Evolutionary conservation across 192 early-diverging fungal species (phyloP), one percentile per base, ranked within the genome.

Genomic region (Podila clonocystis): DNA sequence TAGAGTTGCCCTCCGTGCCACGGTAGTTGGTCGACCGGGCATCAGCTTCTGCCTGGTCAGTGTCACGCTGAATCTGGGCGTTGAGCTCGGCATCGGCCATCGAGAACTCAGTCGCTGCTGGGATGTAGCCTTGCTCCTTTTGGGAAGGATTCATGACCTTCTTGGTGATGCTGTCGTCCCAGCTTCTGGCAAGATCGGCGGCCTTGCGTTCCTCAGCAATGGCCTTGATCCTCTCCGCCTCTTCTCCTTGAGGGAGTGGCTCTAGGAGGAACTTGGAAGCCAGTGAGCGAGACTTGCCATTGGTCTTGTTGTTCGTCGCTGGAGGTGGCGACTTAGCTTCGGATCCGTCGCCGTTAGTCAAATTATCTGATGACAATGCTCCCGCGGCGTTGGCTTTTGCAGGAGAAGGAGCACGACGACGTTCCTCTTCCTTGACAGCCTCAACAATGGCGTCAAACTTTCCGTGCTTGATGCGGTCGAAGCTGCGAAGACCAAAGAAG

Each of bases 401-500:
- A 17, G 50, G 26, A 9, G 45, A 34, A 20, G 45, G 50, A 20
- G 31, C 24, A 5, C 62, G 52, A 22, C 52, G 52, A 8, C 13
- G 13, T 45, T 76, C 77, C 5, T 71, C 77, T 17, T 80, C 77
- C 33, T 67, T 68, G 48, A 80, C 65, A 17, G 77, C 77, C 49
- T 80, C 77, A 1, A 80, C 70, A 28, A 80, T 80, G 12, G 77
- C 77, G 59, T 80, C 77, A 29, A 80, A 80, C 41, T 73, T 80
- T 72, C 77, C 77, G 41, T 80, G 84, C 33, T 84, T 86, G 66
- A 96, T 91, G 41, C 92, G 86, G 74, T 95, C 94, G 65, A 93
- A 93, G 62, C 90, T 93, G 50, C 95, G 87, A 55, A 96, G 87
- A 9, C 91, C 89, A 79, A 87, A 92, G 89, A 96, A 96, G 12